phyloP scores from a whole-genome alignment of 78 protist species.

The Emiliania huxleyi region DNA sequence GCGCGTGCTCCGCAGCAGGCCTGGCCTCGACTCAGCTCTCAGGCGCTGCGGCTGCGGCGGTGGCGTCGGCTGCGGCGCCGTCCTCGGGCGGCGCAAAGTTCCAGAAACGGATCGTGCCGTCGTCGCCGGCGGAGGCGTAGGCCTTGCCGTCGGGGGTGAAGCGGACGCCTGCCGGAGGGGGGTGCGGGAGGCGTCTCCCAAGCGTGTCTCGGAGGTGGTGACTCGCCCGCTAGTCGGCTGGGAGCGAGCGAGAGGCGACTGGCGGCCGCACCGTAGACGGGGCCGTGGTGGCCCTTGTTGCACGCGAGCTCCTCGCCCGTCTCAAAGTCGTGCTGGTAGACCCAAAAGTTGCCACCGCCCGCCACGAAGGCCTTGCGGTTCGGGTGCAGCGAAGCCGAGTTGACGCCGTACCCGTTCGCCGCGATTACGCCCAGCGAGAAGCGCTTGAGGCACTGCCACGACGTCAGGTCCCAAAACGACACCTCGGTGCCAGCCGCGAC shows the following conservation, averaged over 20 bases:
- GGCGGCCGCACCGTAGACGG: too few species aligned
- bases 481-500: not conserved
- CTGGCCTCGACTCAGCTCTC: too few species aligned
- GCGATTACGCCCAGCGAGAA: not conserved
- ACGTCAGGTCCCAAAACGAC: not conserved
- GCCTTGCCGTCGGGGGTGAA: conserved; percentile 23
- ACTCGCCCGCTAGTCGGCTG: conserved; percentile 63
- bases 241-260: conserved; percentile 69
- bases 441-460: not conserved
- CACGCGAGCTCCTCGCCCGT: conserved; percentile 41
- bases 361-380: conserved; percentile 63
- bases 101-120: conserved; percentile 38
- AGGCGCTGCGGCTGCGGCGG: too few species aligned
- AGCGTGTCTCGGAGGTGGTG: conserved; percentile 15
- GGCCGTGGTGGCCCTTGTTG: conserved; percentile 83
- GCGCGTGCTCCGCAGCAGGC: too few species aligned
- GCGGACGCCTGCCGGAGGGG: too few species aligned
- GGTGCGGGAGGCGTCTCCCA: conserved; percentile 29
- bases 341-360: conserved; percentile 77
- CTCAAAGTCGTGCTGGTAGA: conserved; percentile 69
- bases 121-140: conserved; percentile 46
- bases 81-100: too few species aligned
- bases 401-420: conserved; percentile 54
- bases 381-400: conserved; percentile 69
- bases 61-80: too few species aligned